These are phyloP conservation scores for Aspergillus sclerotialis DNA, from an alignment of 2,329 filamentous ascomycete species.

Conservation along the genomic window DNA sequence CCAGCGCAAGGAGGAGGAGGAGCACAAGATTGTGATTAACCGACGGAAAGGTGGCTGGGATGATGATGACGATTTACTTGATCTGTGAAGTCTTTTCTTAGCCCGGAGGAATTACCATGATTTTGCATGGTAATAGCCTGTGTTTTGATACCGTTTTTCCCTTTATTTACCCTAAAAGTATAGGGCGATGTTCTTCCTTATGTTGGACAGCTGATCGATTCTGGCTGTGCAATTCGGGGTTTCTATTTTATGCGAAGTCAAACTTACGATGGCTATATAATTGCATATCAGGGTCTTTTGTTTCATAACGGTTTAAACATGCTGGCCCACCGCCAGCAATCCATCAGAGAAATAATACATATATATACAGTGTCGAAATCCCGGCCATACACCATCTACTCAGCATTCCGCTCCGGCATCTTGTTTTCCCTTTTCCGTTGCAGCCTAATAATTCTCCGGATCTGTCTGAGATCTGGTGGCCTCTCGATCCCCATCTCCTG, in stretches of 20 bases:
- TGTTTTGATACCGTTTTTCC: not conserved
- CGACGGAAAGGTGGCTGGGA: conserved; percentile 79
- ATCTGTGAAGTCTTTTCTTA: conserved; percentile 24
- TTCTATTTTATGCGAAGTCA: too few relatives aligned
- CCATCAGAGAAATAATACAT: conserved; percentile 5
- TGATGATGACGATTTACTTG: conserved; percentile 54
- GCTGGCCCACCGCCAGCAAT: too few relatives aligned
- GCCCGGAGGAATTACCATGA: too few relatives aligned
- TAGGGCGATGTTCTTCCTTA: not conserved
- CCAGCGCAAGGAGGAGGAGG: conserved; percentile 50
- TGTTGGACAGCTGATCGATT: not conserved
- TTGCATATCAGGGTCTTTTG: too few relatives aligned
- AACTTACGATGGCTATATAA: too few relatives aligned
- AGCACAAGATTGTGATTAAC: conserved; percentile 78
- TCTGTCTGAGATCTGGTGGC: conserved; percentile 76
- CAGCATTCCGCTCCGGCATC: conserved; percentile 19
- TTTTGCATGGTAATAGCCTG: not conserved
- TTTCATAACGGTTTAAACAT: too few relatives aligned
- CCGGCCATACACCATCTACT: too few relatives aligned
- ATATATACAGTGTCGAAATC: conserved; percentile 2
- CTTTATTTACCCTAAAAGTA: not conserved
- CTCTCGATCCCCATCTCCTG: conserved; percentile 72
- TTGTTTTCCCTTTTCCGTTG: conserved; percentile 61
- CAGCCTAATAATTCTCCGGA: conserved; percentile 63
- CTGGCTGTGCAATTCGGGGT: too few relatives aligned